Evolutionary conservation across 2,329 filamentous ascomycete species (phyloP).

Genomic region (Xylaria sp.): DNA sequence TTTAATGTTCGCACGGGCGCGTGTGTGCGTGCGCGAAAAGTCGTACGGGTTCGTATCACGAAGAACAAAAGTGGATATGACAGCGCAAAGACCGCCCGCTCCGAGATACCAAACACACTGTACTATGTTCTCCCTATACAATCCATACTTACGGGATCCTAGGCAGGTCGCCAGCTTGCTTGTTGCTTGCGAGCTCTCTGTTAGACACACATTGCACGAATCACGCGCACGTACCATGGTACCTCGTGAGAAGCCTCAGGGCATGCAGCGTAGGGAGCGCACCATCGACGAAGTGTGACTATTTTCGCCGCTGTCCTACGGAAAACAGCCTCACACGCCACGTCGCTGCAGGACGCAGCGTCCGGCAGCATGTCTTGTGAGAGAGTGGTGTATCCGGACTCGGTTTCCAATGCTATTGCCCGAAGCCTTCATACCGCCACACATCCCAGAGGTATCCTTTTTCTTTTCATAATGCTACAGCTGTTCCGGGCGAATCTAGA

Average conservation of each 20-base stretch:
- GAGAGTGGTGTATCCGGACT: neutral
- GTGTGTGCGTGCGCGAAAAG: slow-evolving; percentile 4
- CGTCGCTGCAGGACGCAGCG: slow-evolving; percentile 8
- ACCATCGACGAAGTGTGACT: slow-evolving; percentile 9
- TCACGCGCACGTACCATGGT: slow-evolving; percentile 10
- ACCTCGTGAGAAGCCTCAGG: slow-evolving; percentile 1
- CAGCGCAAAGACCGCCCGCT: slow-evolving; percentile 7
- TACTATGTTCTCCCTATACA: neutral
- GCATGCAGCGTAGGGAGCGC: slow-evolving; percentile 3
- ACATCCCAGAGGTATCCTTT: neutral
- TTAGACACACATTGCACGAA: neutral
- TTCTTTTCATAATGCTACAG: slow-evolving; percentile 7
- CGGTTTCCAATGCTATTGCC: neutral
- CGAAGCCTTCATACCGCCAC: slow-evolving; percentile 1
- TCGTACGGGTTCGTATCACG: slow-evolving; percentile 17
- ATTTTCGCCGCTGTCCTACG: slow-evolving; percentile 15
- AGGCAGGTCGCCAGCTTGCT: slow-evolving; percentile 26
- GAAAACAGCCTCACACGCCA: slow-evolving; percentile 24
- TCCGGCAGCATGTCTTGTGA: too few relatives aligned
- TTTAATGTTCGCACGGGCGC: slow-evolving; percentile 1
- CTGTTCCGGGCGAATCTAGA: neutral
- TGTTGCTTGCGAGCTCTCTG: slow-evolving; percentile 12
- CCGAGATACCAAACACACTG: slow-evolving; percentile 10
- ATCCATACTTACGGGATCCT: slow-evolving; percentile 5
- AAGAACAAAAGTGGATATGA: slow-evolving; percentile 21